Percentiles rank a stretch among this genome's conserved stretches.
Evolutionary conservation across 768 basidiomycete genomes (phyloP).

Genomic region (Trametes cinnabarina): DNA sequence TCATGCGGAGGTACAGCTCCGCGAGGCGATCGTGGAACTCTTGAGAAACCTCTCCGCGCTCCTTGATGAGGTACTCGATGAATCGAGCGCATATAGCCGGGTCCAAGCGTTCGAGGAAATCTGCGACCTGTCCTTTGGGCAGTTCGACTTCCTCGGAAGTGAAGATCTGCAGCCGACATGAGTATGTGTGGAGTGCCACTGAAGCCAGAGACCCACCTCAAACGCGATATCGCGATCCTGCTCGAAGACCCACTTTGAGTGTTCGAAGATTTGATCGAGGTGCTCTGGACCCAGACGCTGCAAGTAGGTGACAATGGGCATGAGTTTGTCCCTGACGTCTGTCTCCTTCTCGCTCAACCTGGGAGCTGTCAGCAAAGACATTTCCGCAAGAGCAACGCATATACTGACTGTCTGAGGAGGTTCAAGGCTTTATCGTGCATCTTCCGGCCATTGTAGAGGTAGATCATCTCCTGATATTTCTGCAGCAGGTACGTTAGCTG

Average conservation of each 20-base stretch:
- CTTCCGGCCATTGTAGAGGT: conserved; percentile 90
- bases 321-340: conserved; percentile 75
- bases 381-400: background rate
- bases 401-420: conserved; percentile 76
- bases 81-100: conserved; percentile 71
- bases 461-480: conserved; percentile 91
- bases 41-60: conserved; percentile 62
- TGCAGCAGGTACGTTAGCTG: conserved; percentile 31
- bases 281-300: conserved; percentile 87
- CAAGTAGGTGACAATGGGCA: conserved; percentile 84
- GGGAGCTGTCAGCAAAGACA: background rate
- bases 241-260: conserved; percentile 84
- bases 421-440: conserved; percentile 90
- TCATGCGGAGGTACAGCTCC: conserved; percentile 79
- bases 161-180: conserved; percentile 66
- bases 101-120: conserved; percentile 74
- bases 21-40: conserved; percentile 87
- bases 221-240: conserved; percentile 71
- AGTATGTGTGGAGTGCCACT: background rate
- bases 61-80: conserved; percentile 80
- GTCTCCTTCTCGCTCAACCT: conserved; percentile 80
- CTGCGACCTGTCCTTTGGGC: conserved; percentile 70
- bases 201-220: conserved; percentile 45
- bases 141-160: conserved; percentile 93
- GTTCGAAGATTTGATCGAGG: conserved; percentile 75